Percentiles rank a stretch among this genome's conserved stretches.
Conservation (phyloP, 768 basidiomycete species). For the Clitopilus passeckerianus region DNA sequence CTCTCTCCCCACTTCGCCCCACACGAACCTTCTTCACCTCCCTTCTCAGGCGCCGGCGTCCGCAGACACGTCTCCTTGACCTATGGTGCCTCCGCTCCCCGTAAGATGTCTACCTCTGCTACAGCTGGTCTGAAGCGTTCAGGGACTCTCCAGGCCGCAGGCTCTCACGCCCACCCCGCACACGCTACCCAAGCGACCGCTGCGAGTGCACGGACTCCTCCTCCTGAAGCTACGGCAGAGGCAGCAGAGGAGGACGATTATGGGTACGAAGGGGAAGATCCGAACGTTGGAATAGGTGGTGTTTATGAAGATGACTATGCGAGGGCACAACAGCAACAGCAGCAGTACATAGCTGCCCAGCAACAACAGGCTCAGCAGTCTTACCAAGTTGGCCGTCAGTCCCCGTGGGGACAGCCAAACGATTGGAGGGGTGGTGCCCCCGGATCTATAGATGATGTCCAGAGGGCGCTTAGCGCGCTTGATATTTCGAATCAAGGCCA, state of each 20-base stretch:
- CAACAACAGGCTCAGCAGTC: constrained; percentile 37
- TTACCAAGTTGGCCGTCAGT: constrained; percentile 56
- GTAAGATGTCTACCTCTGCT: constrained; percentile 34
- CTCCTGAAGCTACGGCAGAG: constrained; percentile 34
- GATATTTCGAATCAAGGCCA: constrained; percentile 44
- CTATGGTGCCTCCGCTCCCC: constrained; percentile 53
- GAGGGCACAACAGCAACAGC: constrained; percentile 28
- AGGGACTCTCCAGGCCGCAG: constrained; percentile 66
- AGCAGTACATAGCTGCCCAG: constrained; percentile 12
- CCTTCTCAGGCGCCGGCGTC: constrained; percentile 60
- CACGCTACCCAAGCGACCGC: neutral
- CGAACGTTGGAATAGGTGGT: constrained; percentile 39
- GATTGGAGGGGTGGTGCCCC: constrained; percentile 57
- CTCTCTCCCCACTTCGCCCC: constrained; percentile 58
- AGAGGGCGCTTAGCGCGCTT: constrained; percentile 65
- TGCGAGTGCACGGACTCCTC: constrained; percentile 14
- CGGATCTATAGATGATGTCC: constrained; percentile 60
- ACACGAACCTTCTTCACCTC: constrained; percentile 64
- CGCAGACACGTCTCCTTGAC: constrained; percentile 80
- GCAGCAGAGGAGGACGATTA: constrained; percentile 50
- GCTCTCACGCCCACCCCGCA: constrained; percentile 27
- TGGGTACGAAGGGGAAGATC: constrained; percentile 41
- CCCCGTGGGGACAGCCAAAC: constrained; percentile 59
- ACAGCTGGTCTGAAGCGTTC: constrained; percentile 60
- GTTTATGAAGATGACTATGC: constrained; percentile 60